These are phyloP conservation scores for Zymoseptoria ardabiliae DNA, from an alignment of 2,329 filamentous ascomycete species.

Conservation along the genomic window DNA sequence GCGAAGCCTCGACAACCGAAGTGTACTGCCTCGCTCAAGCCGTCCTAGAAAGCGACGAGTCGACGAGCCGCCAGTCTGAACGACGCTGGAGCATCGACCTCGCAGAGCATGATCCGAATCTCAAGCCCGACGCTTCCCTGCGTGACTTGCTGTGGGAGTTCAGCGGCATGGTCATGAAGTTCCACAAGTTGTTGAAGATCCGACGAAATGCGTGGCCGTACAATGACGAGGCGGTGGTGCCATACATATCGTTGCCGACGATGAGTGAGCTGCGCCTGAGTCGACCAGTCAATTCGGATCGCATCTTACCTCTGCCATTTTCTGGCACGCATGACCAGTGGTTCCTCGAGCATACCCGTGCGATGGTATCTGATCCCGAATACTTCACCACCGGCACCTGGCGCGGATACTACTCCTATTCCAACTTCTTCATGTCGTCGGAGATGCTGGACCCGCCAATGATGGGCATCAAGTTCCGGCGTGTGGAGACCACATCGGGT, in stretches of 20 bases:
- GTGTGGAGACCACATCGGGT: background rate
- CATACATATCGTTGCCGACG: constrained; percentile 1
- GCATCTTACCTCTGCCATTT: constrained; percentile 3
- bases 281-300: background rate
- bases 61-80: constrained; percentile 1
- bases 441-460: constrained; percentile 9
- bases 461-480: constrained; percentile 3
- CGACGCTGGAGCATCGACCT: background rate
- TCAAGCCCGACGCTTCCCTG: background rate
- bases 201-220: constrained; percentile 3
- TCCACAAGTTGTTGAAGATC: background rate
- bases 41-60: background rate
- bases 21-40: constrained; percentile 7
- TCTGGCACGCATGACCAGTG: constrained; percentile 3
- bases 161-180: constrained; percentile 1
- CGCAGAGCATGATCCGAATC: background rate
- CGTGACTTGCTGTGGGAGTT: constrained; percentile 2
- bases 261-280: background rate
- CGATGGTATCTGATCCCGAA: background rate
- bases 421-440: constrained; percentile 1
- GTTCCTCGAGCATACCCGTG: constrained; percentile 1
- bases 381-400: constrained; percentile 7
- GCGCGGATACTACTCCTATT: constrained; percentile 8
- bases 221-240: constrained; percentile 2
- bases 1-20: background rate